These are phyloP conservation scores for Penicillium ucsense DNA, from an alignment of 495 filamentous ascomycete genomes.

Conservation along the genomic window DNA sequence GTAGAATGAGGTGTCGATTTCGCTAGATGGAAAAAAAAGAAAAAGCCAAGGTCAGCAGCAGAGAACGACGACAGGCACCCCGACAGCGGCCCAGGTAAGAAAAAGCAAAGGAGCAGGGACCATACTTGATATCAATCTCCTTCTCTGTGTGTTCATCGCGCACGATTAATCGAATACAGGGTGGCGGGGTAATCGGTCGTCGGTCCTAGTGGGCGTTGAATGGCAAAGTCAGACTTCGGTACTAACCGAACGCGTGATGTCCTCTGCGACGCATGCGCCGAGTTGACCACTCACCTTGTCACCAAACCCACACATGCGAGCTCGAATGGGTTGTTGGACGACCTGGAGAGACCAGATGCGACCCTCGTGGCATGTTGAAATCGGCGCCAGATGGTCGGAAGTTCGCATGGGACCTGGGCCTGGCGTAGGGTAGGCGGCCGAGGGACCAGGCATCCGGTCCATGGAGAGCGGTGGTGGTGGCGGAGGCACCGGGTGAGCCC, in stretches of 20 bases:
- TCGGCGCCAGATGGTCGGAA: slow-evolving; percentile 28
- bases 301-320: slow-evolving; percentile 98
- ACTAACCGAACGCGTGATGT: too few species aligned
- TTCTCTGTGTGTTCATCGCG: slow-evolving; percentile 70
- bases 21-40: slow-evolving; percentile 26
- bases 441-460: slow-evolving; percentile 37
- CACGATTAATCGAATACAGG: slow-evolving; percentile 79
- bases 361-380: slow-evolving; percentile 34
- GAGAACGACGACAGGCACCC: not conserved
- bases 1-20: slow-evolving; percentile 79
- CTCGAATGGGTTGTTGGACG: slow-evolving; percentile 85
- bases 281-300: slow-evolving; percentile 62
- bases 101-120: not conserved
- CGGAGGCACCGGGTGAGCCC: slow-evolving; percentile 30
- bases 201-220: slow-evolving; percentile 55
- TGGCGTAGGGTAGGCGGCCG: slow-evolving; percentile 32
- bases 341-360: slow-evolving; percentile 62
- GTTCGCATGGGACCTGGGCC: slow-evolving; percentile 23
- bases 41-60: too few species aligned
- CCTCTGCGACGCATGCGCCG: not conserved
- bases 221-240: too few species aligned
- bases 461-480: slow-evolving; percentile 36
- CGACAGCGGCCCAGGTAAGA: too few species aligned
- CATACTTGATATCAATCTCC: slow-evolving; percentile 84
- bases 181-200: slow-evolving; percentile 90